phyloP scores from a whole-genome alignment of 140 eudicot genomes.

The Stevia rebaudiana region DNA sequence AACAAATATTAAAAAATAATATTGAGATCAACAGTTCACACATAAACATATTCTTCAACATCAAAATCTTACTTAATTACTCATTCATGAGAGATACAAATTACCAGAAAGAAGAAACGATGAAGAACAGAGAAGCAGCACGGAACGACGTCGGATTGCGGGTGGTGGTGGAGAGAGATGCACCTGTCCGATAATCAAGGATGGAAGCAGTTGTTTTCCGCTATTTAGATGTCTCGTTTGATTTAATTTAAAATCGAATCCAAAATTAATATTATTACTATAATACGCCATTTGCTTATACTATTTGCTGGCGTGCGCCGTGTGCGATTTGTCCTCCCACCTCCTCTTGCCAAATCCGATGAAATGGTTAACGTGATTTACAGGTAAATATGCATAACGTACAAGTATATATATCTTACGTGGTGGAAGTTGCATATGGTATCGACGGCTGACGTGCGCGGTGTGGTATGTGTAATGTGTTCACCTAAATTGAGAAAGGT shows the following conservation, averaged over 20 bases:
- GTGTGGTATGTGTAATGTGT: not conserved
- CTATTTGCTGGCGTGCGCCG: constrained; percentile 19
- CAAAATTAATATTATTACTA: not conserved
- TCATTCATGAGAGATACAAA: not conserved
- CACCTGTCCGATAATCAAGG: constrained; percentile 19
- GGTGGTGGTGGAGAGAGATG: constrained; percentile 6
- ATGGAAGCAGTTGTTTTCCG: constrained; percentile 4
- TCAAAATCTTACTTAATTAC: not conserved
- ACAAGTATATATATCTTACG: not conserved
- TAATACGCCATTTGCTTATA: constrained; percentile 4
- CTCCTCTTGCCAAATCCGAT: not conserved
- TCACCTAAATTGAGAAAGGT: not conserved
- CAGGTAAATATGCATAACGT: constrained; percentile 5
- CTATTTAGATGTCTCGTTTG: not conserved
- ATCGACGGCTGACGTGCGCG: constrained; percentile 8
- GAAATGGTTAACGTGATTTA: not conserved
- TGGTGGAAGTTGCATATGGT: constrained; percentile 1
- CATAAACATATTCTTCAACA: not conserved
- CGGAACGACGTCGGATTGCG: constrained; percentile 29
- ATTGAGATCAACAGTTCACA: constrained; percentile 12
- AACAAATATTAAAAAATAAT: not conserved
- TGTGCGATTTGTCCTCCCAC: constrained; percentile 4
- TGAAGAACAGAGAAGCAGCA: constrained; percentile 26
- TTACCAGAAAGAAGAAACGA: constrained; percentile 28
- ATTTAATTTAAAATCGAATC: not conserved